Evolutionary conservation across 2,329 filamentous ascomycete species (phyloP), one percentile per base, ranked within the genome.

Genomic region (Fusarium humuli): DNA sequence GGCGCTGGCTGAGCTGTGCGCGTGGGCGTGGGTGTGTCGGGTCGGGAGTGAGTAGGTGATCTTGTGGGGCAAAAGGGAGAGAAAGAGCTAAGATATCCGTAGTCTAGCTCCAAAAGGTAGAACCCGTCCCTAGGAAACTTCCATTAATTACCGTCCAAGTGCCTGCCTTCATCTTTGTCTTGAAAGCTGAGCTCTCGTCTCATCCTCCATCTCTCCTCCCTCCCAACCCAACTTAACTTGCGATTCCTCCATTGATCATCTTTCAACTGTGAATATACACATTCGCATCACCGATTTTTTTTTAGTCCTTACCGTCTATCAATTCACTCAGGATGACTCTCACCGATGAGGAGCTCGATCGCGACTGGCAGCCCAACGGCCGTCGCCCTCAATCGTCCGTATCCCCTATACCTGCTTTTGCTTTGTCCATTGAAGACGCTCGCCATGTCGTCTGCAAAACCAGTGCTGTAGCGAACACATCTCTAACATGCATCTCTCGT

Each of bases 321-420:
- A 59, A 53, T 47, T 44, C 56, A 49, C 25, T 62, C 70, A 54
- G 60, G 55, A 75, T 73, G 73, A 78, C 75, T 68, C 76, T 81
- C 75, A 86, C 90, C 71, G 91, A 93, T 83, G 87, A 87, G 72
- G 91, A 93, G 78, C 87, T 92, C 77, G 89, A 93, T 78, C 87
- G 87, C 77, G 90, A 93, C 82, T 95, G 92, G 92, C 90, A 94
- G 87, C 91, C 92, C 74, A 94, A 84, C 78, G 88, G 87, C 77
- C 87, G 87, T 77, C 91, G 93, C 71, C 93, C 93, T 72, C 92
- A 95, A 83, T 96, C 93, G 93, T 96, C 85, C 80, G 93, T 89
- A 61, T 69, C 62, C 70, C 80, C 86, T 71, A 89, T 86, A 71
- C 85, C 90, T 18, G 27, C 52, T 20, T 79, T 86, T 86, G 83